Conservation (phyloP, 495 filamentous ascomycete species). For the Cercophora newfieldiana region DNA sequence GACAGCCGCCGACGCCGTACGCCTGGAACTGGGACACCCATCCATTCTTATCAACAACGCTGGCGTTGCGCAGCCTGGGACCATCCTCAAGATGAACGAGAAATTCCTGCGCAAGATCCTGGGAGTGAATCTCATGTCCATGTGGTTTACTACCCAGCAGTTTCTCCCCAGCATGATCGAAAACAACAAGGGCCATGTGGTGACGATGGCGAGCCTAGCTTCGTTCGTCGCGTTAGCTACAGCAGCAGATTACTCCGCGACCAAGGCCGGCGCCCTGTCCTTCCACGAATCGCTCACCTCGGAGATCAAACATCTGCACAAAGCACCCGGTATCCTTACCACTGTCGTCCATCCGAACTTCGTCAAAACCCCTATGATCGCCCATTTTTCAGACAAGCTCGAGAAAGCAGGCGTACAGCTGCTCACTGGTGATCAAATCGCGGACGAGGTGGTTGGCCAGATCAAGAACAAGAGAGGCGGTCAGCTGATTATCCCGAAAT, state of each 20-base stretch:
- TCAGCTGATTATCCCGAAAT: conserved; percentile 52
- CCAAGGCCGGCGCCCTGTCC: conserved; percentile 62
- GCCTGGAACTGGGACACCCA: conserved; percentile 55
- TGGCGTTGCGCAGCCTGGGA: conserved; percentile 56
- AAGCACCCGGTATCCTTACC: conserved; percentile 60
- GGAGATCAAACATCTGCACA: conserved; percentile 59
- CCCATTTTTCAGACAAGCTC: conserved; percentile 48
- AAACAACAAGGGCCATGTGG: conserved; percentile 66
- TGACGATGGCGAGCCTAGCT: conserved; percentile 63
- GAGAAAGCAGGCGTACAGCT: conserved; percentile 47
- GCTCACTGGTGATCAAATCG: conserved; percentile 58
- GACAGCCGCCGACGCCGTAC: conserved; percentile 47
- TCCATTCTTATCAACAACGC: conserved; percentile 74
- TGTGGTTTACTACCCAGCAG: conserved; percentile 62
- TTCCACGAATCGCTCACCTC: conserved; percentile 67
- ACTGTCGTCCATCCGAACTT: conserved; percentile 62
- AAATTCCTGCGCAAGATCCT: conserved; percentile 58
- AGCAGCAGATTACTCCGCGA: conserved; percentile 64
- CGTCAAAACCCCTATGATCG: conserved; percentile 57
- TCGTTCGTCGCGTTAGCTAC: conserved; percentile 56
- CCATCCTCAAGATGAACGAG: conserved; percentile 56
- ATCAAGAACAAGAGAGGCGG: conserved; percentile 55
- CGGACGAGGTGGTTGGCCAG: conserved; percentile 55
- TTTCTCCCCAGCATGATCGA: conserved; percentile 65
- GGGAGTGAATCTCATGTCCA: conserved; percentile 65